Percentiles rank a stretch among this genome's conserved stretches.
Evolutionary conservation across 2,329 filamentous ascomycete genomes (phyloP).

Genomic region (Xylaria sp.): DNA sequence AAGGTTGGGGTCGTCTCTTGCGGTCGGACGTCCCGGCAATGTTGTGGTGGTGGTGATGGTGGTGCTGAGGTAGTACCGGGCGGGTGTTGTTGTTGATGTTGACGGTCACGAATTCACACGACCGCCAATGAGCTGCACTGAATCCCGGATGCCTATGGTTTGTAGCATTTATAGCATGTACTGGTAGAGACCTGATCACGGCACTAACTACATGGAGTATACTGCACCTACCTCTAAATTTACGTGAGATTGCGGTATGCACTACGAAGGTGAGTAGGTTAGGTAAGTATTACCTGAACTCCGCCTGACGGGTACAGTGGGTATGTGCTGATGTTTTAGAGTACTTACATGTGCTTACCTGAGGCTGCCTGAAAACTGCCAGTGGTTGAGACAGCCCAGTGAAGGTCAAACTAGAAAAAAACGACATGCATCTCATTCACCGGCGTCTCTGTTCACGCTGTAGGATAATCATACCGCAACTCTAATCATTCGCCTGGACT

Average conservation of each 20-base stretch:
- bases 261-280: background rate
- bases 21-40: too few species aligned
- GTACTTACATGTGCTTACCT: background rate
- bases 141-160: conserved; percentile 25
- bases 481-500: background rate
- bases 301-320: background rate
- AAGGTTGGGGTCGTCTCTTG: background rate
- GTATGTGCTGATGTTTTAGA: background rate
- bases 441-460: background rate
- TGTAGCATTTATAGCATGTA: background rate
- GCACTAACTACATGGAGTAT: background rate
- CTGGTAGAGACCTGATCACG: background rate
- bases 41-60: background rate
- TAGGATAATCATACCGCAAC: background rate
- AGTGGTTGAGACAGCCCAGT: background rate
- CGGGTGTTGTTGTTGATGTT: conserved; percentile 22
- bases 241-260: background rate
- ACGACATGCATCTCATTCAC: background rate
- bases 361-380: background rate
- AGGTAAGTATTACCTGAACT: background rate
- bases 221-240: background rate
- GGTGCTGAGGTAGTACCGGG: background rate
- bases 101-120: conserved; percentile 32
- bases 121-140: conserved; percentile 16
- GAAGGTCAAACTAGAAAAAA: background rate